Conservation (phyloP, 768 basidiomycete species). For the Collybia sp. region DNA sequence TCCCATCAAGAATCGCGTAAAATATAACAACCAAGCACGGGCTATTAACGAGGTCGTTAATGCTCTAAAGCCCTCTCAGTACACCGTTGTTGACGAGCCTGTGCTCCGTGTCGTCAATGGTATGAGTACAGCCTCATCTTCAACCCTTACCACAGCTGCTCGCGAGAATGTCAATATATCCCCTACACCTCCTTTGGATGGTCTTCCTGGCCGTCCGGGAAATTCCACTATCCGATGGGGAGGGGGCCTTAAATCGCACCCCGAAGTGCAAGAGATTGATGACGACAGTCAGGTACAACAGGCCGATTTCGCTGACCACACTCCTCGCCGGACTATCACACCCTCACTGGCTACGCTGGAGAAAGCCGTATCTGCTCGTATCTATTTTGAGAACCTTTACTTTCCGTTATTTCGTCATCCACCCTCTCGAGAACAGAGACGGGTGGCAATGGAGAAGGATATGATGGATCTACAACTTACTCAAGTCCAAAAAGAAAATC, state of each 20-base stretch:
- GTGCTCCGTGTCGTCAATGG: slow-evolving; percentile 78
- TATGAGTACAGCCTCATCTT: slow-evolving; percentile 63
- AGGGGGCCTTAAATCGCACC: slow-evolving; percentile 56
- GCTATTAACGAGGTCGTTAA: slow-evolving; percentile 77
- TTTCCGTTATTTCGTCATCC: slow-evolving; percentile 83
- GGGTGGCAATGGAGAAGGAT: slow-evolving; percentile 83
- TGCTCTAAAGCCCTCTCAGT: slow-evolving; percentile 56
- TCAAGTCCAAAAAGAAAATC: slow-evolving; percentile 63
- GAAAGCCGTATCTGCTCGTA: slow-evolving; percentile 86
- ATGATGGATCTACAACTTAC: slow-evolving; percentile 70
- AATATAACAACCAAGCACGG: slow-evolving; percentile 59
- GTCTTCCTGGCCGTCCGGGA: slow-evolving; percentile 50
- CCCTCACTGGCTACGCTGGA: slow-evolving; percentile 92
- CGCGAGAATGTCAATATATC: slow-evolving; percentile 57
- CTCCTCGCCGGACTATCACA: slow-evolving; percentile 56
- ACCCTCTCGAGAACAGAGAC: slow-evolving; percentile 80
- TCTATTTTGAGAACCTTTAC: slow-evolving; percentile 92
- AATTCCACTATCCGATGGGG: slow-evolving; percentile 61
- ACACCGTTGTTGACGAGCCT: slow-evolving; percentile 35
- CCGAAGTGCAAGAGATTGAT: slow-evolving; percentile 61
- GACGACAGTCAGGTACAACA: slow-evolving; percentile 30
- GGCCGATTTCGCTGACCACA: slow-evolving; percentile 24
- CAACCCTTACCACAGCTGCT: slow-evolving; percentile 71
- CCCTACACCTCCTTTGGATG: slow-evolving; percentile 33
- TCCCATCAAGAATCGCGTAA: slow-evolving; percentile 79